These are phyloP conservation scores for Trichoderma brevicompactum DNA, from an alignment of 2,329 filamentous ascomycete genomes.

Conservation along the genomic window DNA sequence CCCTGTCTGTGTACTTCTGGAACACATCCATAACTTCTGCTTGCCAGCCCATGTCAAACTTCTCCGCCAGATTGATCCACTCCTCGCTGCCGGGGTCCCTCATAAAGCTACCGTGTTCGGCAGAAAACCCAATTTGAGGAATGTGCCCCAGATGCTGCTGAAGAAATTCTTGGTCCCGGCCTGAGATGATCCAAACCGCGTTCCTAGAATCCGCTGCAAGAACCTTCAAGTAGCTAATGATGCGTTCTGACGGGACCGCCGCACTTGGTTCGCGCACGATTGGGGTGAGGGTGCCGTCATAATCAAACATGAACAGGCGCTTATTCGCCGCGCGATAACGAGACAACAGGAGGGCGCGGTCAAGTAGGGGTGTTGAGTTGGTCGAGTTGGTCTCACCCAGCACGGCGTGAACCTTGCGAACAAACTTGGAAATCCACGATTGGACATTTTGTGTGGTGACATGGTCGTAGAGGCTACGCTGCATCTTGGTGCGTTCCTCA, in stretches of 20 bases:
- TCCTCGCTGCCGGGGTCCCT: conserved; percentile 73
- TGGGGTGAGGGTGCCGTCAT: conserved; percentile 93
- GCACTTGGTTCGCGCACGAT: conserved; percentile 91
- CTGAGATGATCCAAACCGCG: conserved; percentile 97
- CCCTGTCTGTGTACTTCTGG: conserved; percentile 84
- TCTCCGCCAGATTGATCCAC: conserved; percentile 90
- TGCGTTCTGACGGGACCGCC: conserved; percentile 82
- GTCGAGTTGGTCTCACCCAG: conserved; percentile 76
- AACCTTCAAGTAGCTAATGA: conserved; percentile 77
- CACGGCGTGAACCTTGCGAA: conserved; percentile 79
- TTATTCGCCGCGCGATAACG: conserved; percentile 76
- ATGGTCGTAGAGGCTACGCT: conserved; percentile 76
- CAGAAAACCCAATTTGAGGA: conserved; percentile 84
- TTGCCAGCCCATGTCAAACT: conserved; percentile 91
- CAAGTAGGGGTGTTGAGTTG: conserved; percentile 79
- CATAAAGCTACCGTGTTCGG: conserved; percentile 96
- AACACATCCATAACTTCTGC: conserved; percentile 81
- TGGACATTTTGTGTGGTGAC: conserved; percentile 87
- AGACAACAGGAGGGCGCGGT: conserved; percentile 71
- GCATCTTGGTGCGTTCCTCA: conserved; percentile 68
- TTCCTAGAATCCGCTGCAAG: conserved; percentile 82
- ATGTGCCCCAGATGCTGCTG: conserved; percentile 94
- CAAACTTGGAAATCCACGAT: conserved; percentile 79
- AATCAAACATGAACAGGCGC: conserved; percentile 97
- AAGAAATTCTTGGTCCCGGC: conserved; percentile 89